These are phyloP conservation scores for Nitzschia sp. DNA, from an alignment of 108 stramenopile genomes.

Conservation along the genomic window DNA sequence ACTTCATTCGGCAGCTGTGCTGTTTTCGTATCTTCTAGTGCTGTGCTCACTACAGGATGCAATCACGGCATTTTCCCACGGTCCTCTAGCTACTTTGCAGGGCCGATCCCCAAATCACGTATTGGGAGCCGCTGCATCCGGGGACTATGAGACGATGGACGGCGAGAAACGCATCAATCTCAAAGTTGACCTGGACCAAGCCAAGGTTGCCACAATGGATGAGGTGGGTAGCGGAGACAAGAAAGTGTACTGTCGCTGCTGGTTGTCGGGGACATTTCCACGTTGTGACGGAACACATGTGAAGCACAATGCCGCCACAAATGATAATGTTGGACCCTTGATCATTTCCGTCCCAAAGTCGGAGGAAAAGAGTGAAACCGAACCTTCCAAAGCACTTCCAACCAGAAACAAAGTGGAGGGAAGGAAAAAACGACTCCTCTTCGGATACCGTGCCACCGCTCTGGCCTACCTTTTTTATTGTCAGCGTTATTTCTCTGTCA, in stretches of 20 bases:
- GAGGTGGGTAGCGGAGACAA: conserved; percentile 53
- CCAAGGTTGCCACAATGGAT: conserved; percentile 64
- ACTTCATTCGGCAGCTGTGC: no score
- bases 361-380: neutral
- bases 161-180: conserved; percentile 48
- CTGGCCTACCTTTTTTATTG: conserved; percentile 7
- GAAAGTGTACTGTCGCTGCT: conserved; percentile 87
- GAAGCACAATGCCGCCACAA: conserved; percentile 78
- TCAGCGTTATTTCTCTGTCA: neutral
- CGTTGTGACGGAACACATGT: conserved; percentile 82
- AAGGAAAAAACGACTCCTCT: conserved; percentile 45
- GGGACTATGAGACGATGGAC: neutral
- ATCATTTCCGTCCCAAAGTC: conserved; percentile 69
- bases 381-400: neutral
- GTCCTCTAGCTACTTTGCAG: no score
- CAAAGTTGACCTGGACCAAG: conserved; percentile 61
- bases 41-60: no score
- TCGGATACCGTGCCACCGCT: conserved; percentile 40
- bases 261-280: conserved; percentile 86
- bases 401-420: conserved; percentile 27
- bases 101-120: no score
- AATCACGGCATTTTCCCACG: no score
- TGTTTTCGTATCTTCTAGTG: no score
- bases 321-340: conserved; percentile 91
- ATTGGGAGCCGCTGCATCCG: no score